Conservation (phyloP, 139 green algal species). For the Marvania coccoides region DNA sequence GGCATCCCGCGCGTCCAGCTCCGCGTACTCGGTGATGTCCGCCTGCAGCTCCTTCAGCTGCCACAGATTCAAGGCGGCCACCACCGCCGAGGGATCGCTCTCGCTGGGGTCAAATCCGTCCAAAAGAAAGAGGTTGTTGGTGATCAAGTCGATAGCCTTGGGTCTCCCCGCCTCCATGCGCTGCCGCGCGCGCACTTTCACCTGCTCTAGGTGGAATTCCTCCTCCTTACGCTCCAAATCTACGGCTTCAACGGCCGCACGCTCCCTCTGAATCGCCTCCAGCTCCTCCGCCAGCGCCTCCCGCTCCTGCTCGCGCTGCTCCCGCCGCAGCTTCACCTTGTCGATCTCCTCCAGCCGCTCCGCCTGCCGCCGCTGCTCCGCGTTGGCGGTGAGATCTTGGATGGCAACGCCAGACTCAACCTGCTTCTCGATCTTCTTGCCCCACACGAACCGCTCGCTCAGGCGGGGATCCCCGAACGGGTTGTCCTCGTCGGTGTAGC, state of each 20-base stretch:
- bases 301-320: conserved; percentile 74
- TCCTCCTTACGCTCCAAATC: conserved; percentile 82
- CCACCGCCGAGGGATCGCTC: conserved; percentile 3
- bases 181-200: conserved; percentile 35
- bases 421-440: conserved; percentile 90
- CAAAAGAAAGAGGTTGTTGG: conserved; percentile 48
- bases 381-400: conserved; percentile 50
- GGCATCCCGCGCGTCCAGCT: conserved; percentile 59
- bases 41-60: conserved; percentile 10
- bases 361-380: conserved; percentile 41
- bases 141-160: conserved; percentile 54
- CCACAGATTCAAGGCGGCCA: not conserved
- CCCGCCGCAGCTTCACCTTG: conserved; percentile 81
- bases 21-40: conserved; percentile 18
- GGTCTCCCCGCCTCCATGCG: conserved; percentile 42
- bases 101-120: conserved; percentile 43
- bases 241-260: conserved; percentile 56
- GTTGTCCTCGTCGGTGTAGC: conserved; percentile 69
- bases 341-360: conserved; percentile 78
- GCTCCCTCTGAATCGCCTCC: conserved; percentile 65
- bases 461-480: conserved; percentile 67
- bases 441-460: conserved; percentile 79
- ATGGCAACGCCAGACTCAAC: conserved; percentile 45
- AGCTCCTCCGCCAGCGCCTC: conserved; percentile 78
- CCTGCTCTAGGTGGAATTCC: conserved; percentile 52